phyloP scores from a whole-genome alignment of 2,329 filamentous ascomycete genomes.

The Fusarium pseudonygamai region DNA sequence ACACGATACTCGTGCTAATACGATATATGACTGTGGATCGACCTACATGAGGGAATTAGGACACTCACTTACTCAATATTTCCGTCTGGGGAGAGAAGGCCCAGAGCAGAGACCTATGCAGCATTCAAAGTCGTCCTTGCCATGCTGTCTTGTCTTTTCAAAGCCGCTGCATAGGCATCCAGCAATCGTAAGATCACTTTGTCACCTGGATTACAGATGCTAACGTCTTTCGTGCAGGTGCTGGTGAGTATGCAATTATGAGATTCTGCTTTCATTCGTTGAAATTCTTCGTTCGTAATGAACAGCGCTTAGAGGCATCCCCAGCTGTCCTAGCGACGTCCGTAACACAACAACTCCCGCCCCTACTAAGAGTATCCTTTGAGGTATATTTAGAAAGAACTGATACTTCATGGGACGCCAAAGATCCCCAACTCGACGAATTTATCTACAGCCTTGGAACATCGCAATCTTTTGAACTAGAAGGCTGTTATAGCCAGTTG shows the following conservation, averaged over 20 bases:
- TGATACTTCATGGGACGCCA: background rate
- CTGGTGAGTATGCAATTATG: too few relatives aligned
- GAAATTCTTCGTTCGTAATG: too few relatives aligned
- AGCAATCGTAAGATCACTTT: rapidly evolving
- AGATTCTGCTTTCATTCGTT: too few relatives aligned
- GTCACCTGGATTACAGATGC: rapidly evolving
- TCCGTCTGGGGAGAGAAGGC: too few relatives aligned
- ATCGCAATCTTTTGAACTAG: background rate
- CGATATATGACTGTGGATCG: too few relatives aligned
- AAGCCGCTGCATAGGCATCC: rapidly evolving
- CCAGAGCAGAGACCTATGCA: too few relatives aligned
- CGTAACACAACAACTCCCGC: background rate
- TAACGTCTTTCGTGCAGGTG: rapidly evolving
- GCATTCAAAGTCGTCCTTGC: background rate
- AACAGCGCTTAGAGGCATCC: too few relatives aligned
- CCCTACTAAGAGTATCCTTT: background rate
- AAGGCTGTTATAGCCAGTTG: background rate
- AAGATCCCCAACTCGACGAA: background rate
- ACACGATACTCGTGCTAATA: too few relatives aligned
- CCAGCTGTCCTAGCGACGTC: rapidly evolving
- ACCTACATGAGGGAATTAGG: too few relatives aligned
- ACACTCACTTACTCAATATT: too few relatives aligned
- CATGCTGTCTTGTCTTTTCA: background rate
- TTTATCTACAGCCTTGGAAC: rapidly evolving
- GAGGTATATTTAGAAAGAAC: rapidly evolving